Evolutionary conservation across 176 grass and related monocot species (phyloP), one percentile per base, ranked within the genome.

Genomic region (Rhynchospora breviuscula): DNA sequence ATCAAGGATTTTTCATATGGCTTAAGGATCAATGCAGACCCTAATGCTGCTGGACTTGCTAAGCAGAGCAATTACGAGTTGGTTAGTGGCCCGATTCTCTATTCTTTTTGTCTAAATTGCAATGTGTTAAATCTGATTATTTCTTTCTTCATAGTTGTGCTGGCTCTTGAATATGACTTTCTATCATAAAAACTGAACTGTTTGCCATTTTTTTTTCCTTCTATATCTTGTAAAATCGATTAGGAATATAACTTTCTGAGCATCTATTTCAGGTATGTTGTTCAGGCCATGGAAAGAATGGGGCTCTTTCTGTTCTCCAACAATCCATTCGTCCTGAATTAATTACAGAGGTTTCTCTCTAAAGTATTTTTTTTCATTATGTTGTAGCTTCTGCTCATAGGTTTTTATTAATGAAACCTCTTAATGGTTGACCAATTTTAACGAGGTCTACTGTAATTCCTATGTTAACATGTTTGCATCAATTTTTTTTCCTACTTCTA

Each of bases 41-140:
- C 90, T 40, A 89, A 90, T 61, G 92, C 92, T 7, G 71, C 84
- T 48, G 95, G 95, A 71, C 86, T 90, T 91, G 87, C 95, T n/a
- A 98, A 93, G 33, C 95, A 98, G 85, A 98, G 95, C 84, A 98
- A 98, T 90, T 98, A 93, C 56, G 95, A 98, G 86, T 54, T 98
- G 95, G 95, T 98, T 77, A 88, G 81, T 89, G 73, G 15, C 57
- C 40, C 51, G 26, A 71, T 44, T 87, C 52, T 67, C 26, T 87
- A 78, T 31, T 72, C 79, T 26, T 23, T 33, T 85, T 13, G 13
- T 26, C 46, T 49, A 61, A 35, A 14, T 31, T 51, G 22, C 26
- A 68, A 78, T 87, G 54, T 3, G 22, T 59, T 26, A 78, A 72
- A 35, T 19, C 1, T 83, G 9, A 82, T 69, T 60, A 63, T 54